These are phyloP conservation scores for rapeseed (Brassica napus) DNA, from an alignment of 345 rosid genomes.

Conservation along the genomic window DNA sequence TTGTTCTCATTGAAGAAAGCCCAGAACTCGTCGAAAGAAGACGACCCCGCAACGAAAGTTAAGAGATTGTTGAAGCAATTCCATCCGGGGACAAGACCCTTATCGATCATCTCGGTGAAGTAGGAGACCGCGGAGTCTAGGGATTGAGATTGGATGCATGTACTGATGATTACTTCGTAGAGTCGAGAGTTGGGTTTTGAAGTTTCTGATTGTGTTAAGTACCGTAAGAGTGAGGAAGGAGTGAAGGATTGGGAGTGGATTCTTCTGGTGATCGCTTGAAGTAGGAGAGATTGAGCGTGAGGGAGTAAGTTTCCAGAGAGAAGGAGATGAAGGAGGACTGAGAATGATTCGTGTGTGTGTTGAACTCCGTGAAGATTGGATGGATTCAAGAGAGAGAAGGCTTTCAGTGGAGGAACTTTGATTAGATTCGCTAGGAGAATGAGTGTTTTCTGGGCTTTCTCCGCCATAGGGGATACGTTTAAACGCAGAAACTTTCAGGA, in stretches of 20 bases:
- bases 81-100: slow-evolving; percentile 47
- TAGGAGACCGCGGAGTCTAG: slow-evolving; percentile 46
- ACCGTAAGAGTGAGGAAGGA: slow-evolving; percentile 45
- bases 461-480: slow-evolving; percentile 24
- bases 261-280: slow-evolving; percentile 50
- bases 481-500: slow-evolving; percentile 5
- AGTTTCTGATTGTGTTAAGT: slow-evolving; percentile 36
- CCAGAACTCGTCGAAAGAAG: slow-evolving; percentile 49
- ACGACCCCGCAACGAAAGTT: slow-evolving; percentile 42
- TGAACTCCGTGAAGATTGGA: slow-evolving; percentile 41
- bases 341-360: slow-evolving; percentile 55
- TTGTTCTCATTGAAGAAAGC: slow-evolving; percentile 44
- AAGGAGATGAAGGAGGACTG: slow-evolving; percentile 47
- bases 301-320: slow-evolving; percentile 43
- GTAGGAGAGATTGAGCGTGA: slow-evolving; percentile 54
- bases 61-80: slow-evolving; percentile 53
- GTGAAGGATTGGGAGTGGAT: slow-evolving; percentile 52
- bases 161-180: slow-evolving; percentile 53
- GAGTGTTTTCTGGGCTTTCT: slow-evolving; percentile 35
- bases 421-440: slow-evolving; percentile 42
- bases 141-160: slow-evolving; percentile 50
- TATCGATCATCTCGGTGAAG: slow-evolving; percentile 52
- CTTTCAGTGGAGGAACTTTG: slow-evolving; percentile 58
- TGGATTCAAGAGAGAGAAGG: slow-evolving; percentile 50
- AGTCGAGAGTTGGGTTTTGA: slow-evolving; percentile 35